Base-by-base conservation (phyloP, 2,329 filamentous ascomycete species). In the Sarocladiaceae sp. region DNA sequence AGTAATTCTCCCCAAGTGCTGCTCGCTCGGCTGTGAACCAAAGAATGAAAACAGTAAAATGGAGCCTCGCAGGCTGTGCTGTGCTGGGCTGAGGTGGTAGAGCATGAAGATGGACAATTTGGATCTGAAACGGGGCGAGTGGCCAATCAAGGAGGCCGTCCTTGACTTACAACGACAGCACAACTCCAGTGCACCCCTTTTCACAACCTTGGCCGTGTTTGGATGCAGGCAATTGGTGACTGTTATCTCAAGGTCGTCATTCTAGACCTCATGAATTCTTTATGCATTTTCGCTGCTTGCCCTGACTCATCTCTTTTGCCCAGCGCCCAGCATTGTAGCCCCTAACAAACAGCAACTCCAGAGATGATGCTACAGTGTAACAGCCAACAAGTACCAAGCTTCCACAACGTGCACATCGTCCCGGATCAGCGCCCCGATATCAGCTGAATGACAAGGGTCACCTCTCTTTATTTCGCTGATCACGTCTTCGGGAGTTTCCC, bases 291-390 rank as follows among this genome's bases (percentile, higher is more conserved):
- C n/a, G n/a, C n/a, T n/a, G n/a, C 5, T 20, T 40, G 37, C 15
- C 37, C 20, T 44, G 40, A 44, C 40, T 44, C 40, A 44, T 44
- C 17, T 44, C 40, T n/a, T n/a, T n/a, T n/a, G n/a, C n/a, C n/a
- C n/a, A n/a, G n/a, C n/a, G n/a, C n/a, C n/a, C n/a, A n/a, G n/a
- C n/a, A n/a, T n/a, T n/a, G n/a, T n/a, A n/a, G n/a, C n/a, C n/a
- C n/a, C n/a, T n/a, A n/a, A n/a, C n/a, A n/a, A n/a, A n/a, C n/a
- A n/a, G n/a, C n/a, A n/a, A n/a, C n/a, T n/a, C n/a, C n/a, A n/a
- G n/a, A n/a, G n/a, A n/a, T n/a, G n/a, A n/a, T n/a, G n/a, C n/a
- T n/a, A n/a, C n/a, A n/a, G n/a, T n/a, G n/a, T n/a, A 31, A 31
- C 28, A 31, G 8, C 28, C 28, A 31, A 15, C 28, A 8, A 15